Evolutionary conservation across 2,329 filamentous ascomycete species (phyloP).

Genomic region (Rhinocladiella similis): DNA sequence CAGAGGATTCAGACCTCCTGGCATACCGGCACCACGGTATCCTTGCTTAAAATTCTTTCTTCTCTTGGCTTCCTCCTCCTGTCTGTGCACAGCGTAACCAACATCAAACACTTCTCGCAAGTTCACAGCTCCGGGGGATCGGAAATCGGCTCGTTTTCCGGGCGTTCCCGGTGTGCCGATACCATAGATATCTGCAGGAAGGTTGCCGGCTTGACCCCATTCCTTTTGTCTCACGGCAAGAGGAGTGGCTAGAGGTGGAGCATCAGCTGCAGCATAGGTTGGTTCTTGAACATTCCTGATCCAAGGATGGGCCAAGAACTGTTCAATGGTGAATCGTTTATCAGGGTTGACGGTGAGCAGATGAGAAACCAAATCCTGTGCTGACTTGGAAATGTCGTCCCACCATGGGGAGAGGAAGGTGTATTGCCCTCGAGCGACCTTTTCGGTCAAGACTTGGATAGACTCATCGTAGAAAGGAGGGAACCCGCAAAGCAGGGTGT

Average conservation of each 20-base stretch:
- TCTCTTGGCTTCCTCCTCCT: slow-evolving; percentile 93
- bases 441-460: slow-evolving; percentile 94
- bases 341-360: slow-evolving; percentile 92
- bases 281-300: slow-evolving; percentile 70
- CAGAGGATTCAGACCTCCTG: slow-evolving; percentile 64
- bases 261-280: slow-evolving; percentile 66
- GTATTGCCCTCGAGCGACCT: slow-evolving; percentile 94
- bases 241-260: slow-evolving; percentile 70
- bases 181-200: slow-evolving; percentile 45
- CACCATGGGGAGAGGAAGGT: slow-evolving; percentile 99
- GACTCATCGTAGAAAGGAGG: slow-evolving; percentile 97
- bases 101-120: slow-evolving; percentile 97
- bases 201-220: slow-evolving; percentile 52
- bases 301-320: slow-evolving; percentile 96
- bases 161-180: slow-evolving; percentile 54
- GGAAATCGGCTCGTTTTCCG: slow-evolving; percentile 79
- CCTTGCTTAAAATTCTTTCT: slow-evolving; percentile 79
- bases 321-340: slow-evolving; percentile 87
- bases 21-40: slow-evolving; percentile 55
- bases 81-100: slow-evolving; percentile 93
- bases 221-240: slow-evolving; percentile 60
- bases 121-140: slow-evolving; percentile 92
- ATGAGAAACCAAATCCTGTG: slow-evolving; percentile 91
- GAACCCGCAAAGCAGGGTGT: slow-evolving; percentile 95
- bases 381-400: slow-evolving; percentile 95